Base-by-base conservation (phyloP, 768 basidiomycete species). In the Tylopilus vinaceipallidus region DNA sequence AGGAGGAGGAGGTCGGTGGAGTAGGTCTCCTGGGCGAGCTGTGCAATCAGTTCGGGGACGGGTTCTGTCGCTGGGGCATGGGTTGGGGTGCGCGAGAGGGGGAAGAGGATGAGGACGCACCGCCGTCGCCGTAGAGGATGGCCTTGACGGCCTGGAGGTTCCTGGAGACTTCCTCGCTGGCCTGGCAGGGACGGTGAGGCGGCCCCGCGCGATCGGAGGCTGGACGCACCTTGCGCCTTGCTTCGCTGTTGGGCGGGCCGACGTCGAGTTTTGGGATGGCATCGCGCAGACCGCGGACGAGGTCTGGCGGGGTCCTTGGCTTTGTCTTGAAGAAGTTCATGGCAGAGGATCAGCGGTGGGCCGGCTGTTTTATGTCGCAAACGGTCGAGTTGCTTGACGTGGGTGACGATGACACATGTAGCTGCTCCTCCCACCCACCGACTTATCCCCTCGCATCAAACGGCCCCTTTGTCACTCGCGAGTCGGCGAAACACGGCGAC, bases 241-340 rank as follows among this genome's bases (percentile, higher is more conserved):
- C 76, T 65, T 95, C 94, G 42, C 78, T 77, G 12, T 88, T 89
- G 16, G 88, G 82, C 33, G 85, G 78, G 2, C 83, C 81, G 7
- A 75, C 67, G 56, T 95, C 93, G 48, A 97, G 75, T 66, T 78
- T 84, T 56, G 81, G 80, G 59, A 93, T 81, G 45, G 86, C 80
- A 64, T 95, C 93, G 27, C 84, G 78, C 41, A 95, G 75, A 42
- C 85, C 80, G 38, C 86, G 81, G 27, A 95, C 88, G 56, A 95
- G 80, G 64, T 97, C 93, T 40, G 90, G 83, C 8, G 94, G 94
- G 29, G 88, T 88, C 63, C 90, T 78, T 37, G 81, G 84, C 67
- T 91, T 95, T 19, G 89, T 84, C 75, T 91, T 93, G 84, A 95
- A 95, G 76, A 95, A 95, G 72, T 95, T 95, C 93, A 95, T 95